These are phyloP conservation scores for Meripilus lineatus DNA, from an alignment of 1,284 basidiomycete species.

Conservation along the genomic window DNA sequence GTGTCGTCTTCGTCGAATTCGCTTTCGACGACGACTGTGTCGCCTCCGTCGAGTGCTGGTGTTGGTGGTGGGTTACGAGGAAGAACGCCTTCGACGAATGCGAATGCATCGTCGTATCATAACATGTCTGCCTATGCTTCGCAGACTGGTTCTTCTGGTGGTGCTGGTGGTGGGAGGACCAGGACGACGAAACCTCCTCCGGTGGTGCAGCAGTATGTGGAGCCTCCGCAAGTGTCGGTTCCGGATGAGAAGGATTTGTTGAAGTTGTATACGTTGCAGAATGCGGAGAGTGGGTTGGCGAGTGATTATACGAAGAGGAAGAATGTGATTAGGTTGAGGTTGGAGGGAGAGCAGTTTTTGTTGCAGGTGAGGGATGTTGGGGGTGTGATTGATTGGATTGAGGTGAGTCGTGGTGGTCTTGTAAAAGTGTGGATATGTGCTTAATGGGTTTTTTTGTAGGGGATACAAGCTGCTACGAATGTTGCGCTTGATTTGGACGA, in stretches of 20 bases:
- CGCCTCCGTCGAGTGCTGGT: conserved; percentile 9
- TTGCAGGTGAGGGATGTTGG: conserved; percentile 85
- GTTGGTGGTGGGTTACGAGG: background rate
- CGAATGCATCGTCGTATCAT: conserved; percentile 13
- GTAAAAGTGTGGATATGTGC: background rate
- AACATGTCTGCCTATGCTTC: no score
- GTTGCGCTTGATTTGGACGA: conserved; percentile 89
- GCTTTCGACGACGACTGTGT: conserved; percentile 13
- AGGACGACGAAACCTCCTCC: no score
- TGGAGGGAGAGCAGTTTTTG: conserved; percentile 96
- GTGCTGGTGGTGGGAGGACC: no score
- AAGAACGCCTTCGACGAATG: conserved; percentile 8
- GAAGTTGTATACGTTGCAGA: conserved; percentile 76
- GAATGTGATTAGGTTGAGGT: conserved; percentile 91
- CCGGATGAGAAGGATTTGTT: conserved; percentile 47
- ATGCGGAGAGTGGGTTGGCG: conserved; percentile 90
- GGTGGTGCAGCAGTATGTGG: conserved; percentile 8
- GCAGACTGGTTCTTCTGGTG: no score
- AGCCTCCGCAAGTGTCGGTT: conserved; percentile 18
- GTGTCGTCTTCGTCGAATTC: conserved; percentile 11
- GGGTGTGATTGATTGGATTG: conserved; percentile 93
- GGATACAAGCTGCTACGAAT: conserved; percentile 91
- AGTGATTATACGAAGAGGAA: conserved; percentile 94
- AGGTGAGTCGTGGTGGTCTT: conserved; percentile 47
- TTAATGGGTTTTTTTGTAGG: conserved; percentile 36